Conservation (phyloP, 2,329 filamentous ascomycete species). For the Ophiostoma sp. region DNA sequence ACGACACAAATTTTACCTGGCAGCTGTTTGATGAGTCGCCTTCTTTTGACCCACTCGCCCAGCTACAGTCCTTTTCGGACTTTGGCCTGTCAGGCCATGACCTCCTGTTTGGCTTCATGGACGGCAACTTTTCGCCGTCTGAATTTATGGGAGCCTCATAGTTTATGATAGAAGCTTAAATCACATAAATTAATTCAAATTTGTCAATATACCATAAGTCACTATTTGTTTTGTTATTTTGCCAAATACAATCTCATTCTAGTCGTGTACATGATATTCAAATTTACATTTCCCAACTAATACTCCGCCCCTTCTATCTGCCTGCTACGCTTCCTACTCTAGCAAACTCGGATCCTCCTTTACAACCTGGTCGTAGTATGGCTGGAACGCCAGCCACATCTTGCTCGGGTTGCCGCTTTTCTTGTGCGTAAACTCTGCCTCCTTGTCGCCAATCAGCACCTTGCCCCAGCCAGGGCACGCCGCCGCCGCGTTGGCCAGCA, state of each 20-base stretch:
- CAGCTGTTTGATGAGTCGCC: constrained; percentile 19
- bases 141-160: constrained; percentile 14
- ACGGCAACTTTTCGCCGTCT: constrained; percentile 19
- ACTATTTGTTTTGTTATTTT: background rate
- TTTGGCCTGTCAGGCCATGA: constrained; percentile 25
- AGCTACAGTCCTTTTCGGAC: constrained; percentile 22
- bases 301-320: constrained; percentile 56
- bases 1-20: constrained; percentile 20
- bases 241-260: background rate
- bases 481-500: constrained; percentile 41
- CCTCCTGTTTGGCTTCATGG: constrained; percentile 27
- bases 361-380: constrained; percentile 34
- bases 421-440: constrained; percentile 35
- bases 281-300: background rate
- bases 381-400: constrained; percentile 54
- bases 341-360: constrained; percentile 31
- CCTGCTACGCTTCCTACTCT: background rate
- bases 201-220: constrained; percentile 49
- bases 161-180: background rate
- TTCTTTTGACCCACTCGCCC: constrained; percentile 17
- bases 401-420: constrained; percentile 48
- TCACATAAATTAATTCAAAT: background rate
- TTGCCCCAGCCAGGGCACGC: constrained; percentile 11
- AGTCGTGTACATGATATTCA: background rate
- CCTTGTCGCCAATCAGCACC: constrained; percentile 39